These are phyloP conservation scores for Zalaria sp. DNA, from an alignment of 2,329 filamentous ascomycete species.

Conservation along the genomic window DNA sequence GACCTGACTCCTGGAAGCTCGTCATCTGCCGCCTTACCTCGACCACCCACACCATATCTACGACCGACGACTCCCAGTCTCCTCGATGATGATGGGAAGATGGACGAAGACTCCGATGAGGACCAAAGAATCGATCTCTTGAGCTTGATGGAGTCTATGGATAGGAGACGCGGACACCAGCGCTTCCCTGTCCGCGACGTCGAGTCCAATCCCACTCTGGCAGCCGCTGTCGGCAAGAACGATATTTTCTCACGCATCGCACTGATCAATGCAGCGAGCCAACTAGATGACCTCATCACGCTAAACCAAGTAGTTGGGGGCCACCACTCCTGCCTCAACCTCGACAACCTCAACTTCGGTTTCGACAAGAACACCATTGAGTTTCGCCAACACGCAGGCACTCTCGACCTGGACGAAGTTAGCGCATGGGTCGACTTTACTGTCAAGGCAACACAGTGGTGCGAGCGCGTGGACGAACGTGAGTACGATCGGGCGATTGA, in stretches of 20 bases:
- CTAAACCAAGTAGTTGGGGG: neutral
- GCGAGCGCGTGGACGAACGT: neutral
- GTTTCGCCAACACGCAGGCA: slow-evolving; percentile 12
- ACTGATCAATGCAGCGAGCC: neutral
- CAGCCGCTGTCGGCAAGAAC: no score
- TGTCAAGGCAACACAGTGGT: neutral
- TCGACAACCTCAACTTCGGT: neutral
- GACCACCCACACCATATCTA: no score
- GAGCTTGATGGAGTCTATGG: no score
- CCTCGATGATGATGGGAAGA: no score
- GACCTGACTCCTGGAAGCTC: no score
- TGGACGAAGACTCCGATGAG: no score
- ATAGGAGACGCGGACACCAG: no score
- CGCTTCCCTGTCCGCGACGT: no score
- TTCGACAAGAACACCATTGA: slow-evolving; percentile 8
- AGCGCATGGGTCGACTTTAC: slow-evolving; percentile 9
- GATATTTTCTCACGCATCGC: neutral
- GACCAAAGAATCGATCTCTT: no score
- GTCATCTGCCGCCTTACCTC: no score
- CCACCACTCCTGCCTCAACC: neutral
- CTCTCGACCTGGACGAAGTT: slow-evolving; percentile 8
- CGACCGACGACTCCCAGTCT: no score
- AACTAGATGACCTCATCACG: neutral
- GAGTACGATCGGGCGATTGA: neutral
- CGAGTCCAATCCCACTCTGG: no score